Evolutionary conservation across 2,329 filamentous ascomycete species (phyloP), one percentile per base, ranked within the genome.

Genomic region (Hymenoscyphus occultus): DNA sequence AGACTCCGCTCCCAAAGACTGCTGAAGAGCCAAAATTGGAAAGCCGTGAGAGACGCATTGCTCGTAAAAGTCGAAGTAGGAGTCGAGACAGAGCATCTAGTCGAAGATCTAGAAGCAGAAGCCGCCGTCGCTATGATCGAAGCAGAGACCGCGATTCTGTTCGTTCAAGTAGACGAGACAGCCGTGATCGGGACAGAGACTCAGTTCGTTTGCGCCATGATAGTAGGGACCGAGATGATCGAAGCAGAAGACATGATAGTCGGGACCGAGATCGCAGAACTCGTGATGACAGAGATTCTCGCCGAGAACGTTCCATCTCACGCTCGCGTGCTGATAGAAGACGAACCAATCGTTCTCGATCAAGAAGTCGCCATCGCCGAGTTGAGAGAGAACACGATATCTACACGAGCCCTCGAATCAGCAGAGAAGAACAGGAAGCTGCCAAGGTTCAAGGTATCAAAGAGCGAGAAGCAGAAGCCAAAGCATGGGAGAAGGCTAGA

Each of bases 381-480:
- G 31, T 35, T 22, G 31, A 28, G 39, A 42, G 45, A 35, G 45
- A 56, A 35, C 39, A 51, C n/a, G n/a, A 48, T 51, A 40, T 54
- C 10, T 51, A 62, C 31, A 40, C 48, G 5, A 59, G 60, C 57
- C 67, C 61, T 61, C 63, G 63, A n/a, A n/a, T 60, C 12, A 60
- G 48, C 51, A 64, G 45, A 56, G 56, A 61, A 31, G 64, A 62
- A 57, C 59, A 59, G n/a, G 74, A 75, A 62, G 65, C 68, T 22
- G 69, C 84, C 80, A 88, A 88, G 73, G 82, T 84, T 68, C 83
- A 83, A 65, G 85, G 87, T 70, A 85, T 86, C 62, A 84, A 81
- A 73, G 85, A 86, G 73, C 82, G 86, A 60, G 85, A 88, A 73
- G 82, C 82, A 68, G 86, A 88, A 74, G 86, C 86, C 48, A 88